Evolutionary conservation across 2,329 filamentous ascomycete genomes (phyloP), one percentile per base, ranked within the genome.

Genomic region (Alternaria brassicae): DNA sequence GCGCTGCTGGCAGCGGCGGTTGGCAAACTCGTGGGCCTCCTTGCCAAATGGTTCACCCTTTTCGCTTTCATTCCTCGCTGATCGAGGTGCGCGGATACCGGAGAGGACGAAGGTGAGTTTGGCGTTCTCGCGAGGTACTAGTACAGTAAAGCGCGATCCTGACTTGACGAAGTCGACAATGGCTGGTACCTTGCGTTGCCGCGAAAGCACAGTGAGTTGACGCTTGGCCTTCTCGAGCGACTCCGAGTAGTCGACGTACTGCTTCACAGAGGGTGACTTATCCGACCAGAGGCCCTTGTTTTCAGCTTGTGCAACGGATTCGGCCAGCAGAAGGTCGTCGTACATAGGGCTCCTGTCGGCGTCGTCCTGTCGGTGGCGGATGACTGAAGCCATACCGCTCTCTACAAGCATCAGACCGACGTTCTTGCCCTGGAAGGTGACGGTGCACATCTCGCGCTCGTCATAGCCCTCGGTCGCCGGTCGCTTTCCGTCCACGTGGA

Each of bases 161-260:
- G 93, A 91, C 81, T 98, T 97, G 83, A 96, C 95, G 78, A 96
- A 99, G 78, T 99, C 95, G 40, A 99, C 93, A 68, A 99, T 85
- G 10, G 91, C 95, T 7, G 95, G 93, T 3, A 98, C 89, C 79
- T 91, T 94, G 84, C 92, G 94, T 78, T 97, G 93, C 53, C 94
- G 88, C 62, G 95, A 91, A 30, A 99, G 85, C 21, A 92, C 89
- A 10, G 91, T 91, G 36, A 96, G 85, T 78, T 97, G 93, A 53
- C 97, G 89, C 85, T 97, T 98, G 63, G 95, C 95, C 81, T 97
- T 97, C 77, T 98, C 94, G 6, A 94, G 81, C 61, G 86, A 93
- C 78, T 98, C 95, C 5, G 93, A 97, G 74, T 94, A 93, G 77
- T 99, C 95, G 42, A 90, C 86, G 75, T 91, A 95, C 75, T 90